Evolutionary conservation across 164 flowering plant genomes (phyloP), one percentile per base, ranked within the genome.

Genomic region (Aristolochia fimbriata): DNA sequence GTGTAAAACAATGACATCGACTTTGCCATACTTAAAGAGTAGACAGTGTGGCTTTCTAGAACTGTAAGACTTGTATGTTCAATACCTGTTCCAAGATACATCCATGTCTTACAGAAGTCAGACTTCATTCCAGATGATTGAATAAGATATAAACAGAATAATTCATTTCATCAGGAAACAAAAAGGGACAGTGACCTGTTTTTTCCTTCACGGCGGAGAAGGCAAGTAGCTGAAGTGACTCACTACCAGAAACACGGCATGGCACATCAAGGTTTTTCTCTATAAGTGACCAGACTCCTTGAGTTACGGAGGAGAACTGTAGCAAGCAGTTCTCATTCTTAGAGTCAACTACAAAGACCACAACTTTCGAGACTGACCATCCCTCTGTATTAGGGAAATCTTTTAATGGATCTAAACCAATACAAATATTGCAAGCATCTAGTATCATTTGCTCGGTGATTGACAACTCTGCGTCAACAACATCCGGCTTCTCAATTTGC

Each of bases 211-310:
- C 81, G 57, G 87, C 85, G 65, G 76, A 72, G 70, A 74, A 75
- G 49, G 91, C 95, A 68, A 82, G 47, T 62, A 80, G 62, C 62
- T 59, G 75, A 59, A 78, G 65, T 37, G 9, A 10, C 9, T 23
- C 64, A 51, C 76, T 84, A 60, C 70, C 71, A 53, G 46, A 47
- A 67, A 50, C 53, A 41, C 54, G 13, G 58, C 15, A 55, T 9
- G 63, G 12, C 6, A 31, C 58, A 59, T 75, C 75, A 52, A 73
- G 8, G 33, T 75, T 75, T 62, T 79, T 80, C 58, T 89, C 97
- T 59, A 93, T 71, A 25, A 79, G 67, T 6, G 96, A 86, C 97
- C 96, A 90, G 52, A 83, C 83, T 46, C 97, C 94, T 21, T 74
- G 53, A 24, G 87, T 84, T 27, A 71, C 55, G 22, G 75, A 62